Evolutionary conservation across 768 basidiomycete species (phyloP), one percentile per base, ranked within the genome.

Genomic region (Kwoniella shandongensis): DNA sequence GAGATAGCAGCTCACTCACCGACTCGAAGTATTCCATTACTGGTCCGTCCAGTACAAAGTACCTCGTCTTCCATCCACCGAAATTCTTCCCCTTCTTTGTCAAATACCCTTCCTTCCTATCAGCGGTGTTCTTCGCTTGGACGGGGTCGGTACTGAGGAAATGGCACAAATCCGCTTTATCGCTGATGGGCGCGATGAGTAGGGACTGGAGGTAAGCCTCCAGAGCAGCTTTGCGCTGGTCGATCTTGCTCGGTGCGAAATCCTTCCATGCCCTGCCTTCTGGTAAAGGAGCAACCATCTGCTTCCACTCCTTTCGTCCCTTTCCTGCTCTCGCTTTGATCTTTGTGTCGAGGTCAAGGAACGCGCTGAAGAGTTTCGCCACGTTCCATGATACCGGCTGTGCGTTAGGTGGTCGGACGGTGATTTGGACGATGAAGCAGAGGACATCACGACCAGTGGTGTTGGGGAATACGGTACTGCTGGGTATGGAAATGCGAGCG

Each of bases 81-180:
- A 98, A 97, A 70, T 91, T 96, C 80, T 97, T 91, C 20, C 93
- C 93, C 56, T 91, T 83, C 79, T 97, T 97, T 18, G 94, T 97
- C 32, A 96, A 79, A 74, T 94, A 94, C 15, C 93, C 94, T 76
- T 94, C 90, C 77, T 94, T 96, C 79, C 92, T 85, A 25, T 88
- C 88, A 84, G 83, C 18, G 88, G 50, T 55, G 2, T 38, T 39
- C 38, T 63, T 88, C 1, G 88, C 87, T 60, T 85, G 85, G 32
- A 92, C 83, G 51, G 94, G 82, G 71, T 94, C 93, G 5, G 89
- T 88, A 26, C 88, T 92, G 65, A 98, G 84, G 79, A 98, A 99
- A 1, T 87, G 85, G 69, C 93, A 88, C 30, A 97, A 81, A 72
- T 94, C 91, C 71, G 88, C 82, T 75, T 91, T 90, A 78, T 87